Evolutionary conservation across 208 protist genomes (phyloP), one percentile per base, ranked within the genome.

Genomic region (Crithidia brevicula): DNA sequence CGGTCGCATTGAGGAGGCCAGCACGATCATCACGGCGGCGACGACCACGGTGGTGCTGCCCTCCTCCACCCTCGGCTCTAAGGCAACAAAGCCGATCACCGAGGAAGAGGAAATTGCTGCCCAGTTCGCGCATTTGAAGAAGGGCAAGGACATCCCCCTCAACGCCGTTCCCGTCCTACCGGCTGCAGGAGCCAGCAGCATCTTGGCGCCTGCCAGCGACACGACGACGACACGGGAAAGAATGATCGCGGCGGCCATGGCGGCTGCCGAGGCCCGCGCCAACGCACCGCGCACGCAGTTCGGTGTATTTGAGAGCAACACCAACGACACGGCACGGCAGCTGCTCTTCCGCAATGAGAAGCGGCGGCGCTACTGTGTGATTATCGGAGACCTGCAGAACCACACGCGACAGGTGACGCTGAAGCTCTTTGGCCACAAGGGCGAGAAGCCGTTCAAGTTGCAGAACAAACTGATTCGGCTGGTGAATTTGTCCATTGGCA

Each of bases 401-500:
- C 69, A 67, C 25, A 59, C 79, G 4, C 73, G 83, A 0, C 66
- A 79, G 43, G 83, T 93, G 5, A 89, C 79, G 38, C 74, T 93
- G 25, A 95, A 92, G 63, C 76, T 95, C 0, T 92, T 93, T 60
- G 90, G 87, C 13, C 86, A 93, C 69, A 79, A 82, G 20, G 90
- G 90, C 38, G 70, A 79, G 34, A 95, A 95, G 52, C 90, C 90
- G 42, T 91, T 93, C 63, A 84, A 91, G 58, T 65, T 95, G 40
- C 90, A 93, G 73, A 86, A 92, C 58, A 93, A 93, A 70, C 63
- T 91, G 36, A 92, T 95, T 65, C 82, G 86, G 4, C 77, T 95
- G 30, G 78, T 95, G 20, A 93, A 93, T 65, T 65, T 95, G n/a
- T 90, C 87, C 18, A 83, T 93, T 45, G 85, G 85, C 20, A 86